Conservation (phyloP, 2,329 filamentous ascomycete genomes). For the Colletotrichum salicis region DNA sequence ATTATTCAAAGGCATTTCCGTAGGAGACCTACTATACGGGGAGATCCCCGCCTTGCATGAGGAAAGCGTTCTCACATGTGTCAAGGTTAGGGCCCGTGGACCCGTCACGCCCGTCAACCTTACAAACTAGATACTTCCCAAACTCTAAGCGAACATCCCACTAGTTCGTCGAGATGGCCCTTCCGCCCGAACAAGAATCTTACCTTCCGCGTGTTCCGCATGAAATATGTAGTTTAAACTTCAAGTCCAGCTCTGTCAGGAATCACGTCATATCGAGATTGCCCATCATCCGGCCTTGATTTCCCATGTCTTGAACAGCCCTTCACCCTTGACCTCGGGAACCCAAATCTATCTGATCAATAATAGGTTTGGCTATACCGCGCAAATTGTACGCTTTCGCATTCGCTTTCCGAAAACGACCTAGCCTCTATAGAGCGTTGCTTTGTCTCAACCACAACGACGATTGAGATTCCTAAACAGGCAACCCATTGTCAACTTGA, state of each 20-base stretch:
- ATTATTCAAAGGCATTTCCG: not conserved
- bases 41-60: not conserved
- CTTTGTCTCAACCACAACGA: not conserved
- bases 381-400: not conserved
- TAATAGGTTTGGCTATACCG: not conserved
- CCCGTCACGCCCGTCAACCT: not conserved
- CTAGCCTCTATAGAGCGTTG: not conserved
- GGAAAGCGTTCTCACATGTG: not conserved
- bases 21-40: not conserved
- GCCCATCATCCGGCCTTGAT: not conserved
- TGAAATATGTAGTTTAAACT: constrained; percentile 6
- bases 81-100: constrained; percentile 4
- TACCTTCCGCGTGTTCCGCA: not conserved
- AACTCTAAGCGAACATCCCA: constrained; percentile 3
- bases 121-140: not conserved
- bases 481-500: not conserved
- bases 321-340: not conserved
- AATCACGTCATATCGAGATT: not conserved
- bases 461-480: not conserved
- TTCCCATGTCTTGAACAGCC: constrained; percentile 19
- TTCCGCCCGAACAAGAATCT: too few relatives aligned
- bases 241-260: not conserved
- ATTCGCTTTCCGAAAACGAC: not conserved
- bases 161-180: not conserved
- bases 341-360: not conserved